Conservation (phyloP, 2,329 filamentous ascomycete species). For the Venturia effusa region DNA sequence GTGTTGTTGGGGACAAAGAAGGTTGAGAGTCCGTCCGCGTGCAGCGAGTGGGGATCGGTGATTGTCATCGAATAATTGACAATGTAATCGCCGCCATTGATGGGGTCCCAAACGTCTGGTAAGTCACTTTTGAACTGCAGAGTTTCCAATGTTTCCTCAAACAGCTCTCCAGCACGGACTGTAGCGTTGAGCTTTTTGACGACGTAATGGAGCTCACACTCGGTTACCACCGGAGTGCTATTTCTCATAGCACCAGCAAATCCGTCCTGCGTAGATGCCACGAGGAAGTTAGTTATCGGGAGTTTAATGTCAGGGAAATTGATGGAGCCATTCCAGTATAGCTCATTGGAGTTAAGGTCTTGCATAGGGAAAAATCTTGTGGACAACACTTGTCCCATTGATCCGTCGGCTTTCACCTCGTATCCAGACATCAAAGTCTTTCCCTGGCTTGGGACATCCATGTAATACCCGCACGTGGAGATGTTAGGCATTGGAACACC, state of each 20-base stretch:
- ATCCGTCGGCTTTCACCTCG: background rate
- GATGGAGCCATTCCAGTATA: conserved; percentile 9
- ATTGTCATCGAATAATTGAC: too few species aligned
- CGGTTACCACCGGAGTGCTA: conserved; percentile 4
- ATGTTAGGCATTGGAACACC: background rate
- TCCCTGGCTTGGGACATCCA: conserved; percentile 8
- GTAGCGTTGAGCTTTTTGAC: conserved; percentile 4
- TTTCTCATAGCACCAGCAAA: background rate
- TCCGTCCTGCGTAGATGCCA: conserved; percentile 5
- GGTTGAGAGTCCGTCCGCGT: background rate
- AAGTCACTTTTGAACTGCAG: too few species aligned
- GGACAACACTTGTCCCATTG: background rate
- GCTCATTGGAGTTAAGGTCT: background rate
- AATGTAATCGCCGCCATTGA: too few species aligned
- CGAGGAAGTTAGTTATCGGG: conserved; percentile 9
- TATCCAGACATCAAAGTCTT: conserved; percentile 12
- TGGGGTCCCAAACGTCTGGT: too few species aligned
- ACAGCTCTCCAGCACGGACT: background rate
- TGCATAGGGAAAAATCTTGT: conserved; percentile 2
- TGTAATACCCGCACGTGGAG: conserved; percentile 8
- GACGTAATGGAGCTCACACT: conserved; percentile 12
- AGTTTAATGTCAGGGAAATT: background rate
- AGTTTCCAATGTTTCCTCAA: background rate
- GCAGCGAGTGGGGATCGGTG: background rate
- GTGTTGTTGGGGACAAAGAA: background rate